Evolutionary conservation across 768 basidiomycete species (phyloP).

Genomic region (Mycena rosella): DNA sequence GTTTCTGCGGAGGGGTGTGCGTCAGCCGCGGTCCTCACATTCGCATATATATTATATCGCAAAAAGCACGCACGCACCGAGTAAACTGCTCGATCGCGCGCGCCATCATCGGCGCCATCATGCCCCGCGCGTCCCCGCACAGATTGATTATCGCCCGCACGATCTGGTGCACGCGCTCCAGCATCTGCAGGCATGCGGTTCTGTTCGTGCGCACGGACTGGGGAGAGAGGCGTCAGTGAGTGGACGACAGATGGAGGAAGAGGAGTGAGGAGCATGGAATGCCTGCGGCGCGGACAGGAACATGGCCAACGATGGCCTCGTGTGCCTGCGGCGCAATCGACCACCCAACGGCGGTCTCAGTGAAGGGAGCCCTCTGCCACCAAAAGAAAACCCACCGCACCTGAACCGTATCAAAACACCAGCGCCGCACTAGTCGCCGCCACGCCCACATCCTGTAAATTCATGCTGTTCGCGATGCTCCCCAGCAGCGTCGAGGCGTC

Average conservation of each 20-base stretch:
- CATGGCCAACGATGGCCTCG: too few species aligned
- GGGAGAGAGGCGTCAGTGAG: background rate
- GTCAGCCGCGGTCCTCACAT: too few species aligned
- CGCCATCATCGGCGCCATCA: conserved; percentile 7
- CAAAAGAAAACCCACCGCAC: conserved; percentile 3
- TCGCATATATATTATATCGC: background rate
- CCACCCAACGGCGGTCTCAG: too few species aligned
- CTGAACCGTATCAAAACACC: conserved; percentile 29
- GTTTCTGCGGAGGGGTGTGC: conserved; percentile 9
- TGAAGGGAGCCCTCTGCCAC: background rate
- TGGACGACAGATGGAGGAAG: too few species aligned
- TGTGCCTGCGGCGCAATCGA: too few species aligned
- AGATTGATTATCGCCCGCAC: conserved; percentile 34
- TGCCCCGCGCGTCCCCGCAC: conserved; percentile 12
- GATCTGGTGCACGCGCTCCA: conserved; percentile 38
- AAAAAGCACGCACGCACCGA: background rate
- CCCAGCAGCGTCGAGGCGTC: conserved; percentile 10
- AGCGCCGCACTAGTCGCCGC: conserved; percentile 23
- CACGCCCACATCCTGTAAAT: conserved; percentile 9
- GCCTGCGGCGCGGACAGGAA: too few species aligned
- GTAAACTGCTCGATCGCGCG: conserved; percentile 21
- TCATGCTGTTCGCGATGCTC: too few species aligned
- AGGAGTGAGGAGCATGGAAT: too few species aligned
- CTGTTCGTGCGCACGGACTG: conserved; percentile 28
- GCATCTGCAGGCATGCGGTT: conserved; percentile 20